Base-by-base conservation (phyloP, 2,329 filamentous ascomycete species). In the Trichoderma sp. region DNA sequence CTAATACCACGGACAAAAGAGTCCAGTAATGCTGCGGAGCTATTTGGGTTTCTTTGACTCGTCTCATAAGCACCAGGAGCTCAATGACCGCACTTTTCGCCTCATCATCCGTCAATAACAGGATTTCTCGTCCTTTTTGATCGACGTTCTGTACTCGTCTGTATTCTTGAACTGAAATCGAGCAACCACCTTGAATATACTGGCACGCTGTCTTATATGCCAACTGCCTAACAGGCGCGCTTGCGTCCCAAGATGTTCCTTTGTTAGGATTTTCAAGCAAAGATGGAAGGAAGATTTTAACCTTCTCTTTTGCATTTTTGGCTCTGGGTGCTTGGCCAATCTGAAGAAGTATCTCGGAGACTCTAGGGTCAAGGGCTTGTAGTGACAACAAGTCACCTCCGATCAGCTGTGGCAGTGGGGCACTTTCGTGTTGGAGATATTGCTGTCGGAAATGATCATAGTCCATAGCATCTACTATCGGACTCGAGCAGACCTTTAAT, bases 251-350 rank as follows among this genome's bases (percentile, higher is more conserved):
- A 18, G 86, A 85, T 73, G 83, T 89, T 54, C 83, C 82, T 34
- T 84, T 82, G n/a, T 77, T 74, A 21, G 84, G 83, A 68, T 83
- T 84, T 71, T 90, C 88, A 11, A 89, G 79, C 0, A 93, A 77
- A 26, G 90, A 82, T 0, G 90, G 89, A 0, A 94, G 82, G 75
- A 90, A 94, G 14, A 92, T 83, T 51, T 83, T 78, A 14, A 79
- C 74, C 1, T 72, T 69, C 2, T 77, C 70, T 2, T 68, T 68
- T 21, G 64, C 51, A 5, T 72, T 46, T 24, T 56, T 58, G 5
- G 3, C n/a, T 26, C 8, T 28, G 21, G 52, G 14, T 7, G 59
- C 24, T 10, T 70, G 32, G 1, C 70, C 70, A 55, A 80, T 56
- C 59, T 81, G 78, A 1, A 82, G 61, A 13, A 80, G 61, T 7